Conservation (phyloP, 2,329 filamentous ascomycete species). For the Pseudogymnoascus sp. region DNA sequence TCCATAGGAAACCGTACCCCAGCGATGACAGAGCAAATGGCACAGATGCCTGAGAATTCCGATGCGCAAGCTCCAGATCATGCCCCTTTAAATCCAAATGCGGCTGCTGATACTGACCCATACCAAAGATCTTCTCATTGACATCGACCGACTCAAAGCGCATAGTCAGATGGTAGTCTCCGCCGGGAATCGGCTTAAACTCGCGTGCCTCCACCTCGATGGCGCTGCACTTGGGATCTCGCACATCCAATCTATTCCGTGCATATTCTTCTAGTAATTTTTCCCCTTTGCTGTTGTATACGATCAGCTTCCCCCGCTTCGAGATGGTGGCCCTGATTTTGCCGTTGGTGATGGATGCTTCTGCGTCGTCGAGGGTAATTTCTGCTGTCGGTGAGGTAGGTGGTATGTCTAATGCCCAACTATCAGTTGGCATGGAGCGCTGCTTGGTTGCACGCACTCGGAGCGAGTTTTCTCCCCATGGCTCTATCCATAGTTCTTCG, state of each 20-base stretch:
- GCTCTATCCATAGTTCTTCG: constrained; percentile 41
- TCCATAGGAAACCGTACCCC: constrained; percentile 60
- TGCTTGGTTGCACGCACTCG: constrained; percentile 41
- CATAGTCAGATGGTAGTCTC: constrained; percentile 49
- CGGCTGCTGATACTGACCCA: constrained; percentile 63
- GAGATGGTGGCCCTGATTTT: constrained; percentile 41
- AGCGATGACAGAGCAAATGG: constrained; percentile 54
- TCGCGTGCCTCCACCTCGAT: constrained; percentile 44
- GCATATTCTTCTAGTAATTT: constrained; percentile 44
- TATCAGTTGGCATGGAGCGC: constrained; percentile 30
- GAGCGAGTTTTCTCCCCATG: constrained; percentile 42
- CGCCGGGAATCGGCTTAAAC: constrained; percentile 40
- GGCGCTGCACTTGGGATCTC: constrained; percentile 44
- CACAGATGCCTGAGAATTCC: constrained; percentile 59
- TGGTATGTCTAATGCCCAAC: constrained; percentile 33
- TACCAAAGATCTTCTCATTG: constrained; percentile 57
- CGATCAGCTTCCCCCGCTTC: constrained; percentile 40
- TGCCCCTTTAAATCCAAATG: constrained; percentile 55
- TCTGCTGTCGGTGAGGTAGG: not conserved
- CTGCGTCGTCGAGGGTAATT: constrained; percentile 2
- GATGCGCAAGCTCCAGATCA: constrained; percentile 57
- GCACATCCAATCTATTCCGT: constrained; percentile 39
- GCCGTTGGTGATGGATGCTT: constrained; percentile 39
- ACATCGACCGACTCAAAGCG: constrained; percentile 49
- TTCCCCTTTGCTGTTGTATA: constrained; percentile 35